Evolutionary conservation across 768 basidiomycete species (phyloP), one percentile per base, ranked within the genome.

Genomic region (Lactifluus piperatus): DNA sequence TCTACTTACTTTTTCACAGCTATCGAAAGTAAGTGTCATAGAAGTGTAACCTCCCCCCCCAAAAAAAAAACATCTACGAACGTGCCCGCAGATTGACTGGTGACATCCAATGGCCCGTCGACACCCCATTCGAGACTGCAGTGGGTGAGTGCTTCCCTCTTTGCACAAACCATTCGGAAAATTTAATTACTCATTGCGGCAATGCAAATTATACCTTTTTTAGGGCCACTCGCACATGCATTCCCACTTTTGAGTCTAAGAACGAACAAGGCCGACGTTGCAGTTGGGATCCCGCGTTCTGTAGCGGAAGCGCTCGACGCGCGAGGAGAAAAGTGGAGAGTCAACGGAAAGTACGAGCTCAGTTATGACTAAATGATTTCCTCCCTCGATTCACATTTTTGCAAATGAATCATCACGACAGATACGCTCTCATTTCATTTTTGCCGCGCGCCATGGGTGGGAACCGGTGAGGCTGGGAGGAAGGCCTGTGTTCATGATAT

Each of bases 261-360:
- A 18, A 98, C 95, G 1, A 91, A 88, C 76, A 99, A 99, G 71
- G 95, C 95, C 0, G 94, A 97, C 68, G 93, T 97, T 2, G 88
- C 85, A 6, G 91, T 91, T 26, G 95, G 92, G 0, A 77, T 99
- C 3, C 73, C 79, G 1, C 76, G 82, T 64, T 85, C 84, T 0
- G 72, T 83, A 1, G 91, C 82, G 0, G 85, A 88, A 60, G 73
- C 76, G 51, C 72, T 94, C 3, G 88, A 93, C 66, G 71, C 71
- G 30, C 79, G 75, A 47, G 84, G 76, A 6, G 80, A 81, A 67
- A 83, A 81, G 58, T 94, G 92, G 93, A 74, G 89, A 51, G 78
- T 85, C 8, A 84, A 82, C 68, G 93, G 93, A 58, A 84, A 83
- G 88, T 94, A 66, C 70, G 81, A 71, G 24, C 18, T 41, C 30